Percentiles rank a stretch among this genome's conserved stretches.
Evolutionary conservation across 2,329 filamentous ascomycete species (phyloP).

Genomic region (Penicillium sp.): DNA sequence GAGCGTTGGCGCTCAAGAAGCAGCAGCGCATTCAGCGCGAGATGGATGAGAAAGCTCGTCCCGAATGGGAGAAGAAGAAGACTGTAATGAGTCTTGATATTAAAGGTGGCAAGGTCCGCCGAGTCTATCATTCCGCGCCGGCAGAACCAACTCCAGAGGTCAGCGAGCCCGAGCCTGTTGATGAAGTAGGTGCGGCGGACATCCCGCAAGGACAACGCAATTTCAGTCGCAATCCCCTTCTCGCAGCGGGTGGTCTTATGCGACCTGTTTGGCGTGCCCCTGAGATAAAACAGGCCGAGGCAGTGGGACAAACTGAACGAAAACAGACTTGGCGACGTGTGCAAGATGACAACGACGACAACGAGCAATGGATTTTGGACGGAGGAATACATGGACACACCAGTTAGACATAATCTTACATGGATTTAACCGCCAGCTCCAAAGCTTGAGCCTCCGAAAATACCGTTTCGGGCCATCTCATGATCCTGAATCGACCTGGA

Average conservation of each 20-base stretch:
- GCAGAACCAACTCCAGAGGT: slow-evolving; percentile 18
- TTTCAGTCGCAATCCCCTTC: slow-evolving; percentile 39
- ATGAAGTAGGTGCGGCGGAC: slow-evolving; percentile 9
- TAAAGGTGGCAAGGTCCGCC: slow-evolving; percentile 65
- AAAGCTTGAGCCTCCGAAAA: background rate
- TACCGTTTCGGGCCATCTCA: background rate
- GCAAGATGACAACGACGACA: slow-evolving; percentile 41
- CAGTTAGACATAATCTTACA: background rate
- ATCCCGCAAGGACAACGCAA: slow-evolving; percentile 24
- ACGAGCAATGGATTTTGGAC: slow-evolving; percentile 42
- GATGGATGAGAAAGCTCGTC: slow-evolving; percentile 74
- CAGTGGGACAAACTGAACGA: slow-evolving; percentile 24
- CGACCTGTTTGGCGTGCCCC: slow-evolving; percentile 39
- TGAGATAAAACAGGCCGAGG: slow-evolving; percentile 21
- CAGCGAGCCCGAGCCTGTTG: slow-evolving; percentile 12
- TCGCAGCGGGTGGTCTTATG: slow-evolving; percentile 37
- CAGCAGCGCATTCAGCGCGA: slow-evolving; percentile 77
- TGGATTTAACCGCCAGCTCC: background rate
- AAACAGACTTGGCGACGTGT: slow-evolving; percentile 41
- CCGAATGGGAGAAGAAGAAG: slow-evolving; percentile 80
- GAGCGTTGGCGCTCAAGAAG: slow-evolving; percentile 70
- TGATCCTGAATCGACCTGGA: background rate
- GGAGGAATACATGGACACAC: slow-evolving; percentile 36
- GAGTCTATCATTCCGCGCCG: slow-evolving; percentile 35
- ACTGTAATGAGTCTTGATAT: slow-evolving; percentile 80